Evolutionary conservation across 441 rosid genomes (phyloP).

Genomic region (Bruguiera hainesii): DNA sequence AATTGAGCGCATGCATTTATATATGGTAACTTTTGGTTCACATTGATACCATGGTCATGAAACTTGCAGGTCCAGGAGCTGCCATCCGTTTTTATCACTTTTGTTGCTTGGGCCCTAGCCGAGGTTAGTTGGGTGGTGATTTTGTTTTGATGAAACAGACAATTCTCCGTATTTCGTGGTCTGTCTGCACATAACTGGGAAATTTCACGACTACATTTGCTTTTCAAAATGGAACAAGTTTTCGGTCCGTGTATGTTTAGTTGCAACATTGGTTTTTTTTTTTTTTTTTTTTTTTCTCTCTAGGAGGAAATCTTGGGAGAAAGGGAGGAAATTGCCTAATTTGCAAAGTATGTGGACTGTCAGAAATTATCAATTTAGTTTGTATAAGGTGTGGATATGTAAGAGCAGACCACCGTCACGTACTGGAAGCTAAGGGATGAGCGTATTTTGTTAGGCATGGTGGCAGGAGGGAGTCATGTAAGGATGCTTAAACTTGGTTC

Average conservation of each 20-base stretch:
- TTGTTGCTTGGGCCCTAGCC: conserved; percentile 60
- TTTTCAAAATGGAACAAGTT: too few species aligned
- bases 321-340: too few species aligned
- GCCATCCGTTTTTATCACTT: conserved; percentile 64
- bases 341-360: too few species aligned
- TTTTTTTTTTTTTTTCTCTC: too few species aligned
- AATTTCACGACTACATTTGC: neutral
- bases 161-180: neutral
- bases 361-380: too few species aligned
- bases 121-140: conserved; percentile 48
- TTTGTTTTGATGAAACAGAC: neutral
- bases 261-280: too few species aligned
- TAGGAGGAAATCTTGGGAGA: too few species aligned
- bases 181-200: conserved; percentile 9
- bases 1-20: neutral
- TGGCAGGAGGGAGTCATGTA: neutral
- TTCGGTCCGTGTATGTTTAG: too few species aligned
- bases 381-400: neutral
- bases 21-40: conserved; percentile 4
- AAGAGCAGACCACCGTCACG: neutral
- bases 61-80: conserved; percentile 54
- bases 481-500: conserved; percentile 2
- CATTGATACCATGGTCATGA: neutral
- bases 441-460: neutral
- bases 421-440: neutral